Evolutionary conservation across 495 filamentous ascomycete genomes (phyloP).

Genomic region (Penicillium bovifimosum): DNA sequence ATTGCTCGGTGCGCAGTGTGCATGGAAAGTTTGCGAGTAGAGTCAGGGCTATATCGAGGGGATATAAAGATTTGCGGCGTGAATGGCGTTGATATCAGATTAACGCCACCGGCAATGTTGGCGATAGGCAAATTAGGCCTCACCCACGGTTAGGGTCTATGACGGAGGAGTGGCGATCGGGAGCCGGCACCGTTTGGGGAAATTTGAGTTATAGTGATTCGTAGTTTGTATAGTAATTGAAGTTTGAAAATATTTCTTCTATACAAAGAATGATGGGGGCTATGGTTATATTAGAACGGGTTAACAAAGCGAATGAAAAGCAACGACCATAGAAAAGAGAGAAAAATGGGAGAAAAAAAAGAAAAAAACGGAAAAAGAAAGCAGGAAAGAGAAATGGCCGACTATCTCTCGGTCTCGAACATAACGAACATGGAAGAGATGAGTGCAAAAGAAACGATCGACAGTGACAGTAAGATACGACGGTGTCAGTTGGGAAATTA

Average conservation of each 20-base stretch:
- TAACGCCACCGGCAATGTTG: constrained; percentile 14
- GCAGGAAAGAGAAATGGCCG: not conserved
- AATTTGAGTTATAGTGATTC: not conserved
- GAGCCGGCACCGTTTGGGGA: not conserved
- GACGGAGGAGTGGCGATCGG: constrained; percentile 10
- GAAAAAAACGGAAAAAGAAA: constrained; percentile 4
- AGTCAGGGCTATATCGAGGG: not conserved
- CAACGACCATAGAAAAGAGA: constrained; percentile 5
- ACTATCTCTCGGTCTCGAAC: constrained; percentile 6
- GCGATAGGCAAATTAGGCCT: constrained; percentile 7
- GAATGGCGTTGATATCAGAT: constrained; percentile 5
- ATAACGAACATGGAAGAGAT: not conserved
- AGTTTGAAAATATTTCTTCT: not conserved
- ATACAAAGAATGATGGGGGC: not conserved
- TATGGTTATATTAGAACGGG: not conserved
- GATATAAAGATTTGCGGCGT: not conserved
- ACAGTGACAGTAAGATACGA: constrained; percentile 3
- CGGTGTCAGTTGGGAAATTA: constrained; percentile 3
- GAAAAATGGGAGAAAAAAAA: constrained; percentile 3
- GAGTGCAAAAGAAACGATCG: not conserved
- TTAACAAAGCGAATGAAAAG: not conserved
- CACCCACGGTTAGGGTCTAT: constrained; percentile 16
- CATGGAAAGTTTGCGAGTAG: not conserved
- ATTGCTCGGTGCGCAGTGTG: not conserved
- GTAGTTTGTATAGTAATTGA: no score